Base-by-base conservation (phyloP, 1,284 basidiomycete genomes). In the Stereum hirsutum region DNA sequence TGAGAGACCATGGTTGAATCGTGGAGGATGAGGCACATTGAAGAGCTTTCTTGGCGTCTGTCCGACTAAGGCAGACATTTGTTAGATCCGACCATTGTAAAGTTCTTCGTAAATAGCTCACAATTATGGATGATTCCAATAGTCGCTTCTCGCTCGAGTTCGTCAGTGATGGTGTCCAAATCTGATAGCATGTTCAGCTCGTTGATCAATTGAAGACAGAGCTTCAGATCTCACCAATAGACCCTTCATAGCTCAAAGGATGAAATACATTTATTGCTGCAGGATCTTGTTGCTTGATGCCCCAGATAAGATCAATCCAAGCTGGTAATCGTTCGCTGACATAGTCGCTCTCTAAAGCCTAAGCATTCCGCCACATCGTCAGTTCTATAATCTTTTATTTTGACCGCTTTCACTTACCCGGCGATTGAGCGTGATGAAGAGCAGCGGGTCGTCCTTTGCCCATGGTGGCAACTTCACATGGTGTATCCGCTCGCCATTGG, bases 41-140 rank as follows among this genome's bases (percentile, higher is more conserved):
- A 97, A 98, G n/a, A 97, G 74, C 57, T 90, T 91, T 21, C 81
- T 71, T 2, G 91, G 91, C 0, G 92, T 94, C 63, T 94, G 90
- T 14, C 91, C 91, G 55, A 94, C 88, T 89, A 51, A 5, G 45
- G n/a, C 40, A 6, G 46, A 48, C 23, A 54, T 49, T 46, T 6
- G 49, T 46, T 35, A 44, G 20, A 25, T 23, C 21, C 7, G 11
- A 8, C 14, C 19, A 17, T n/a, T 0, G 19, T n/a, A n/a, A 10
- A 4, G 20, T 24, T 25, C 4, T 6, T n/a, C 12, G n/a, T 3
- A 1, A 25, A 31, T 15, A 2, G 52, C 73, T 42, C 52, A 89
- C 90, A 95, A 52, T 95, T 96, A 62, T 97, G 93, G 37, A 98
- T 96, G 50, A 94, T 95, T 4, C 92, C 90, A 6, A 94, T 88